These are phyloP conservation scores for Fusarium transvaalense DNA, from an alignment of 2,329 filamentous ascomycete species.

Conservation along the genomic window DNA sequence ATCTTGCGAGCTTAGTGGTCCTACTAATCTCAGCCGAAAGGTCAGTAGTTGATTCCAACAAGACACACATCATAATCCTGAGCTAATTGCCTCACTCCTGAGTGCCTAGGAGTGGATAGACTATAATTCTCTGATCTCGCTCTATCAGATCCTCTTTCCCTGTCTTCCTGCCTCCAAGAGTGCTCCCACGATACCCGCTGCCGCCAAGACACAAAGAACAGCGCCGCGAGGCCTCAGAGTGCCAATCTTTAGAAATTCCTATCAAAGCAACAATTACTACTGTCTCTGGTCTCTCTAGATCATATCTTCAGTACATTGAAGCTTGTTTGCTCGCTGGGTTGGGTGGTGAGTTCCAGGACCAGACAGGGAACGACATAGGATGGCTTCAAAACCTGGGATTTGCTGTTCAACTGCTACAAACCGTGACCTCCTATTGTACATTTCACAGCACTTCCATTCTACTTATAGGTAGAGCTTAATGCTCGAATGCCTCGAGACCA, in stretches of 20 bases:
- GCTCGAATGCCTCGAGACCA: background rate
- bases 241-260: background rate
- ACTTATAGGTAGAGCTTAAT: background rate
- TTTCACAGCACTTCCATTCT: background rate
- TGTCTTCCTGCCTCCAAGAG: background rate
- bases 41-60: background rate
- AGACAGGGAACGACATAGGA: background rate
- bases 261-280: background rate
- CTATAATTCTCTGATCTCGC: accelerated
- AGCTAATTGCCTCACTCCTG: background rate
- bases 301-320: accelerated
- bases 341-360: too few relatives aligned
- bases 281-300: background rate
- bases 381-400: background rate
- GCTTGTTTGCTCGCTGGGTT: background rate
- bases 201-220: background rate
- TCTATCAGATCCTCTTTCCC: too few relatives aligned
- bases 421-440: accelerated
- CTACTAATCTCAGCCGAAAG: background rate
- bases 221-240: background rate
- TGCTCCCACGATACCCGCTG: background rate
- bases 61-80: background rate
- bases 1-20: too few relatives aligned
- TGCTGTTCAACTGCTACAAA: background rate
- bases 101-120: background rate